Evolutionary conservation across 1,284 basidiomycete genomes (phyloP).

Genomic region (Leccinum griseonigrum): DNA sequence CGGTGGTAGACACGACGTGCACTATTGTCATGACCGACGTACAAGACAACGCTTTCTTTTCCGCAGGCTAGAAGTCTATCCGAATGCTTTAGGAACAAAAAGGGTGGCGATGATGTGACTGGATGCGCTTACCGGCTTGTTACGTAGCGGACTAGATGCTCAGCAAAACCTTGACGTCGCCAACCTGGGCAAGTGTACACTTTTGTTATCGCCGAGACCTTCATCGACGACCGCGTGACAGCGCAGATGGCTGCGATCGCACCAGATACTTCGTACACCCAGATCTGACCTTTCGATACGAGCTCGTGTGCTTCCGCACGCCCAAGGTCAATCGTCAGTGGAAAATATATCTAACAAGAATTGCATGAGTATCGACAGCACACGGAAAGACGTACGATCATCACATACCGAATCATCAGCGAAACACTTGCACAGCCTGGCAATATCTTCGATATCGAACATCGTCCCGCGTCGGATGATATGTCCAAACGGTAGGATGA

Average conservation of each 20-base stretch:
- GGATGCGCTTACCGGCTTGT: slow-evolving; percentile 34
- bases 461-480: slow-evolving; percentile 40
- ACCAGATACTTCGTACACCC: slow-evolving; percentile 52
- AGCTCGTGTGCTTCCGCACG: slow-evolving; percentile 50
- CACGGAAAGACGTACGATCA: not conserved
- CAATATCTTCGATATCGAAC: slow-evolving; percentile 46
- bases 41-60: slow-evolving; percentile 43
- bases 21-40: slow-evolving; percentile 48
- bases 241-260: slow-evolving; percentile 64
- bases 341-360: slow-evolving; percentile 51
- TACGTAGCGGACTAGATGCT: slow-evolving; percentile 43
- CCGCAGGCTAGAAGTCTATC: slow-evolving; percentile 39
- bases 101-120: not conserved
- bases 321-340: slow-evolving; percentile 43
- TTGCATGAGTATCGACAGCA: slow-evolving; percentile 5
- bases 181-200: slow-evolving; percentile 45
- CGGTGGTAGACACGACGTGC: slow-evolving; percentile 49
- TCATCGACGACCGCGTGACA: slow-evolving; percentile 40
- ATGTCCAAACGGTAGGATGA: slow-evolving; percentile 34
- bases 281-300: slow-evolving; percentile 52
- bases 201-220: slow-evolving; percentile 48
- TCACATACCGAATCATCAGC: slow-evolving; percentile 55
- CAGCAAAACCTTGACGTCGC: slow-evolving; percentile 45
- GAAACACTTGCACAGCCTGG: slow-evolving; percentile 53
- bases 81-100: slow-evolving; percentile 7